These are phyloP conservation scores for Suillus brevipes DNA, from an alignment of 768 basidiomycete species.

Conservation along the genomic window DNA sequence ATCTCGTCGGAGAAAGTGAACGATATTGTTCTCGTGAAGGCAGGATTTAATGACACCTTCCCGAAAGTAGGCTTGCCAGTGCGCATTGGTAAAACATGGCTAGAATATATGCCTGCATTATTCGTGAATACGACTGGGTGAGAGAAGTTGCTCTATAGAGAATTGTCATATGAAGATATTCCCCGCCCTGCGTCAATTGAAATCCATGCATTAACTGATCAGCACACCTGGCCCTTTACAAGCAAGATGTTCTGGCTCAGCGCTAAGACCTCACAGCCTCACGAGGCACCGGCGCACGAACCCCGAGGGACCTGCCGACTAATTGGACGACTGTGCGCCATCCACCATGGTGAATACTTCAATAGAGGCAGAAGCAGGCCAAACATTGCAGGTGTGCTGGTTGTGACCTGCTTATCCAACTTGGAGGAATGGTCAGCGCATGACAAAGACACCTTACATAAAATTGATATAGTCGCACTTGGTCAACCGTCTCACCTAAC, in stretches of 20 bases:
- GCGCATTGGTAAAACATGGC: background rate
- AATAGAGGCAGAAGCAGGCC: background rate
- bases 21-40: background rate
- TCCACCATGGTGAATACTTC: background rate
- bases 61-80: background rate
- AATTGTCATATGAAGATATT: background rate
- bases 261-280: background rate
- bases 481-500: background rate
- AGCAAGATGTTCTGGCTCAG: background rate
- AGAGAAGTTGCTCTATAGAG: background rate
- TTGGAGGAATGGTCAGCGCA: background rate
- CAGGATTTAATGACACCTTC: background rate
- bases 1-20: background rate
- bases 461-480: background rate
- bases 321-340: background rate
- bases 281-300: too few relatives aligned
- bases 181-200: background rate
- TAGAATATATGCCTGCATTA: background rate
- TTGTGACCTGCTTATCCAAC: background rate
- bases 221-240: background rate
- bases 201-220: background rate
- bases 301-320: background rate
- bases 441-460: slow-evolving; percentile 10
- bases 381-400: background rate
- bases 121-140: background rate